phyloP scores from a whole-genome alignment of 768 basidiomycete species.

The Suillus hirtellus region DNA sequence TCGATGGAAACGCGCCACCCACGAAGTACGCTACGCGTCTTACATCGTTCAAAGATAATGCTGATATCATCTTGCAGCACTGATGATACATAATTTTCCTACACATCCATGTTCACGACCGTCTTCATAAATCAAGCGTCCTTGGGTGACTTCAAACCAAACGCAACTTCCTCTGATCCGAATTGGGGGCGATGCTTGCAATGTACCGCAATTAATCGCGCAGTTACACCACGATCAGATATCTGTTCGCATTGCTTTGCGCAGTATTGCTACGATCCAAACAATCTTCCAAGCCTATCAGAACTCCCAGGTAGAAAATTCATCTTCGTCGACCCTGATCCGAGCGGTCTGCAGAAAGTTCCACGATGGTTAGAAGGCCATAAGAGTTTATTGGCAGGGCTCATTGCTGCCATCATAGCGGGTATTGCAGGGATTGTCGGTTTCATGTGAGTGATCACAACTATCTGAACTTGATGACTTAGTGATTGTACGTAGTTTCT shows the following conservation, averaged over 20 bases:
- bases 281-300: constrained; percentile 59
- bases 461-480: background rate
- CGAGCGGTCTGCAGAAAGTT: constrained; percentile 45
- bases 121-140: constrained; percentile 65
- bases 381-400: constrained; percentile 51
- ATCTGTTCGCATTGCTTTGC: constrained; percentile 61
- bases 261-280: constrained; percentile 56
- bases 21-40: constrained; percentile 51
- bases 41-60: background rate
- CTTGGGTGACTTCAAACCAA: constrained; percentile 60
- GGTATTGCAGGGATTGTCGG: constrained; percentile 39
- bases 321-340: constrained; percentile 56
- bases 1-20: constrained; percentile 60
- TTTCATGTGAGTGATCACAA: constrained; percentile 34
- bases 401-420: constrained; percentile 40
- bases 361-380: constrained; percentile 43
- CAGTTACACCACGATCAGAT: constrained; percentile 39
- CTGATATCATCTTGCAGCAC: constrained; percentile 40
- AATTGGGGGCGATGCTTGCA: constrained; percentile 58
- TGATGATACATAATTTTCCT: constrained; percentile 59
- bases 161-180: constrained; percentile 54
- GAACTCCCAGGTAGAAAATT: constrained; percentile 40
- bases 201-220: constrained; percentile 63
- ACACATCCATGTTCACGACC: constrained; percentile 51
- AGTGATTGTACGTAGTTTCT: constrained; percentile 22